Base-by-base conservation (phyloP, 139 green algal species). In the Prasinococcaceae sp. region DNA sequence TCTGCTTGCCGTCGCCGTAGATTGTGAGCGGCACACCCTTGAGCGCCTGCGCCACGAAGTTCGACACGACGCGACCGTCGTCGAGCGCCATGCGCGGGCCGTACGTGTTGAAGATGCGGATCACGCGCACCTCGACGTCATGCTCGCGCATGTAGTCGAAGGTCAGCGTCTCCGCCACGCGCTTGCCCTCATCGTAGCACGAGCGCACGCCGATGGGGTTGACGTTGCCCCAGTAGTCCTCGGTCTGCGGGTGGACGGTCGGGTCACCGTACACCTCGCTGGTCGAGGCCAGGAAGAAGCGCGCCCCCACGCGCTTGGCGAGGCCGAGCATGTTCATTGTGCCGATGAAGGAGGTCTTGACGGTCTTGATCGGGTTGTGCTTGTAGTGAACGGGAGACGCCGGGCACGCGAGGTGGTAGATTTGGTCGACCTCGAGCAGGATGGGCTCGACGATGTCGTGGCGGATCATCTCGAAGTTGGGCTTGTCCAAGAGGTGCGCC, bases 261-360 rank as follows among this genome's bases (percentile, higher is more conserved):
- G 92, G 92, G 68, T 99, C 92, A 19, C 92, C 92, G 57, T 99
- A 99, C 26, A 99, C 86, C 73, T 99, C 90, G 30, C 69, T 86
- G 17, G 90, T 99, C 61, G 55, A 81, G 27, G 79, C 83, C 24
- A 99, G 72, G 23, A 99, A 61, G 69, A 99, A 96, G 23, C 81
- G 66, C 1, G 90, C 92, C 24, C 78, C 78, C 46, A 70, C 84
- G 49, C 92, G 77, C 75, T 97, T 97, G 41, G 92, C 92, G 41
- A 99, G 67, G 5, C 92, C 92, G 57, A 99, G 82, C 92, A 98
- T 98, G 76, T 99, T 99, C 61, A 97, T 73, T 2, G 90, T 98
- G 23, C 90, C 90, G 27, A 98, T 63, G 60, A 99, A 93, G 45
- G 68, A 85, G 22, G 90, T 99, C 69, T 99, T 99, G 41, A 85